Base-by-base conservation (phyloP, 129 eudicot species). In the Pulicaria dysenterica region DNA sequence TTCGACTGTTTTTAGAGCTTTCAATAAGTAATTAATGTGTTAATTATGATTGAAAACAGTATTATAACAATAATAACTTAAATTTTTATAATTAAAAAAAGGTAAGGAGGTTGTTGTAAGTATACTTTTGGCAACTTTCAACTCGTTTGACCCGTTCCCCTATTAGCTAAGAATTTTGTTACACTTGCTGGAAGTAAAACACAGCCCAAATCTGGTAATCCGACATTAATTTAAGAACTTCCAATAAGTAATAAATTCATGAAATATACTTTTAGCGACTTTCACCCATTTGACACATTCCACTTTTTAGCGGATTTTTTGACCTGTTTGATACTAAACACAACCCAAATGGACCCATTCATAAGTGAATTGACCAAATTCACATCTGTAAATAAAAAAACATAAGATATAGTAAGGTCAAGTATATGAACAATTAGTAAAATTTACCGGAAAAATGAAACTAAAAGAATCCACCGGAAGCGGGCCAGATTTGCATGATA, bases 381-480 rank as follows among this genome's bases (percentile, higher is more conserved):
- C 59, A 24, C 14, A 49, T 31, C 60, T 48, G 15, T 37, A 49
- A 17, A 67, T 37, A 49, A 17, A 67, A 11, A 73, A 46, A 60
- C 12, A 13, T 46, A 38, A 37, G 66, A 60, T 31, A 60, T 38
- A 58, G 43, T 70, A 56, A 56, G 9, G 67, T 58, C 46, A 34
- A 13, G 17, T 45, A 34, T 3, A 53, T 34, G 39, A 40, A 51
- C 17, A 62, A 54, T 6, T 59, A 53, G 64, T 45, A 66, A 62
- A 65, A 51, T 13, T 81, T 86, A 91, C 99, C 88, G 99, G 99
- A 48, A 95, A 95, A 73, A 91, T 54, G 66, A 88, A 91, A 73
- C 81, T 85, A 61, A 95, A 95, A 3, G 99, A 84, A 75, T 95
- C 99, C 69, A 95, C 99, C 6, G 99, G 97, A 73, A 95, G 90